Evolutionary conservation across 441 rosid genomes (phyloP), one percentile per base, ranked within the genome.

Genomic region (Arabidopsis lyrata): DNA sequence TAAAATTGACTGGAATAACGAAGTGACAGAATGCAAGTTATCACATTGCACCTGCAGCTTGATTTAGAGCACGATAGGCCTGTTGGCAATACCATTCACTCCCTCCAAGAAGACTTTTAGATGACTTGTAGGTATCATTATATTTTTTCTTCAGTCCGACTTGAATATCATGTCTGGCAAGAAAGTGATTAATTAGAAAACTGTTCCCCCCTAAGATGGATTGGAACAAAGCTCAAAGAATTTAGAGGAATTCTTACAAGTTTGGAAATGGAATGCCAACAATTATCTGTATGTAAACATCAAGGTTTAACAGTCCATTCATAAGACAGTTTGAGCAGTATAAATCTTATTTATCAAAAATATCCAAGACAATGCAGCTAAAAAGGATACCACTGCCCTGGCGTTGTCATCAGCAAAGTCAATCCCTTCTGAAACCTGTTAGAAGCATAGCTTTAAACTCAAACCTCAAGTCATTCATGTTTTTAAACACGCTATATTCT

Each of bases 191-290:
- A 31, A 82, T 69, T 63, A 73, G 78, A 78, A 70, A 83, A 77
- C 66, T 54, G 68, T 65, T 12, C n/a, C 39, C 15, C 74, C 53
- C 15, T 0, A 73, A n/a, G 57, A 35, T 41, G 60, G 63, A 62
- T 55, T 36, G 31, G 47, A 54, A 45, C 54, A 16, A 54, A 50
- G 62, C 64, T 36, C 32, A 16, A 38, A 13, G 39, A 68, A 5
- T 66, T 49, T 34, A 31, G 61, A 29, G 5, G 79, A 73, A 55
- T 41, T 63, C 97, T 81, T 83, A 96, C 99, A 87, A 73, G 82
- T 93, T 96, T 72, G 99, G 99, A 82, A 93, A 96, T 63, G 99
- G 99, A 78, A 96, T 91, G 78, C 99, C 99, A 80, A 96, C 90
- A 70, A 89, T 84, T 76, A 96, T 91, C 98, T 96, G 83, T 58